Base-by-base conservation (phyloP, 176 grass and related monocot genomes). In the Rhynchospora breviuscula region DNA sequence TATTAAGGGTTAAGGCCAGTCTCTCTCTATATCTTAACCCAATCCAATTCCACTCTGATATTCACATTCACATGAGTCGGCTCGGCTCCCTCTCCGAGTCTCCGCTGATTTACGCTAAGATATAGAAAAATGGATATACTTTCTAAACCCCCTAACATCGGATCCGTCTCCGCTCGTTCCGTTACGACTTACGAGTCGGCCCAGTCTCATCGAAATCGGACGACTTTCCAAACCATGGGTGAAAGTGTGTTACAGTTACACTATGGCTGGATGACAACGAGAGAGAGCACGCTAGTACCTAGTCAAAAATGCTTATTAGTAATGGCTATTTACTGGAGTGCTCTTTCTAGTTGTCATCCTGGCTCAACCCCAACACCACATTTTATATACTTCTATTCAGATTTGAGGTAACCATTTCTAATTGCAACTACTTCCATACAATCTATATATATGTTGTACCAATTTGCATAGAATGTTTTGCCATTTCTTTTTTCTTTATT, bases 281-380 rank as follows among this genome's bases (percentile, higher is more conserved):
- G 80, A 82, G 80, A 82, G 80, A 82, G 80, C 80, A 82, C 80
- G 44, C 80, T 82, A 62, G 80, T 82, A 82, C 80, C 67, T 82
- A 66, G 80, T 82, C 80, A 67, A 82, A 61, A 35, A 49, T 67
- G 35, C 25, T 44, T n/a, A 14, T 19, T 35, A 10, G 26, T 66
- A 10, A 49, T 65, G 80, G 62, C 80, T 82, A 52, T 82, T 63
- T 82, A 82, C 80, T 82, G 80, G 80, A 82, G 80, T 82, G 80
- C 80, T 82, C 80, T 21, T 26, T 82, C 80, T 82, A 1, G 80
- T 82, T 66, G 80, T 67, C 80, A 82, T 82, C 60, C 45, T 35
- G 80, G 80, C 62, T 51, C 10, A 2, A 82, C 59, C 62, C 26
- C 10, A 2, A 82, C 43, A 66, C 33, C 48, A 29, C 19, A 82